phyloP scores from a whole-genome alignment of 1,139 yeast species.

The Hanseniaspora sp. region DNA sequence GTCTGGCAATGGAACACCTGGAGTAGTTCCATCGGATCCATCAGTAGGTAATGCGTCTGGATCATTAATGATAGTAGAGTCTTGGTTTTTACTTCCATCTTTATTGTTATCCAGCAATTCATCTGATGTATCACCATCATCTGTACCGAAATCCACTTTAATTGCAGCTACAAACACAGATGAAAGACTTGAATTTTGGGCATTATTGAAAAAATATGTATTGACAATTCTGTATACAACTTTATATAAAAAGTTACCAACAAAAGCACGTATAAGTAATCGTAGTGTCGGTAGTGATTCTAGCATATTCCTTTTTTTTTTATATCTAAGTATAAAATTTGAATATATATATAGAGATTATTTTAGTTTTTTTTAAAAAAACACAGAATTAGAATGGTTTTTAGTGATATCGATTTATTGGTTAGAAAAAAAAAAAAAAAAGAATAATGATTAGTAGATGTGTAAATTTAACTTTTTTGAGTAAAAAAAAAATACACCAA shows the following conservation, averaged over 20 bases:
- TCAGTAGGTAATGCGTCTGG: slow-evolving; percentile 29
- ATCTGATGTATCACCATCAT: slow-evolving; percentile 24
- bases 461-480: no score
- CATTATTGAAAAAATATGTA: slow-evolving; percentile 5
- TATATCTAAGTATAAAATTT: neutral
- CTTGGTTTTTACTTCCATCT: slow-evolving; percentile 13
- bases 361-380: no score
- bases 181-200: neutral
- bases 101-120: slow-evolving; percentile 9
- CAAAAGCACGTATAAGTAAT: neutral
- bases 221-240: slow-evolving; percentile 2
- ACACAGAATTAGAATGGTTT: no score
- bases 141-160: slow-evolving; percentile 16
- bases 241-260: slow-evolving; percentile 3
- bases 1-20: slow-evolving; percentile 32
- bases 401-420: no score
- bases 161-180: slow-evolving; percentile 8
- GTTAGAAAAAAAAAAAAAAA: no score
- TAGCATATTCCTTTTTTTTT: no score
- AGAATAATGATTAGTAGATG: no score
- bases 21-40: slow-evolving; percentile 40
- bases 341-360: neutral
- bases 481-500: no score
- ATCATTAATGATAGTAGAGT: slow-evolving; percentile 9
- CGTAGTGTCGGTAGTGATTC: neutral